Evolutionary conservation across 306 rosid species (phyloP).

Genomic region (Cucurbita pepo): DNA sequence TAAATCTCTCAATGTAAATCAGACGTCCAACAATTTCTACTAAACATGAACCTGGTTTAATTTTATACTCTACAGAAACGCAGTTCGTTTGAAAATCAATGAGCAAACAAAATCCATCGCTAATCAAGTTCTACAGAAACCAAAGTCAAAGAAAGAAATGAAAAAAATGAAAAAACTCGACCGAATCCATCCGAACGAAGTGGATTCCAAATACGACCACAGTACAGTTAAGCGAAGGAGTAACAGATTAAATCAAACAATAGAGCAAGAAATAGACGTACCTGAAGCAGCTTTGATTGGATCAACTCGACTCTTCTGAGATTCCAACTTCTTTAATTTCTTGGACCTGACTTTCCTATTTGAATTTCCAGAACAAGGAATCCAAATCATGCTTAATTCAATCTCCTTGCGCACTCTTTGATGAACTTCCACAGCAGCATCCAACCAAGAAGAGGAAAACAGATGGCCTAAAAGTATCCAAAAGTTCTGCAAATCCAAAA

Average conservation of each 20-base stretch:
- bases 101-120: background rate
- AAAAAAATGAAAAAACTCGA: background rate
- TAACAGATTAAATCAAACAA: background rate
- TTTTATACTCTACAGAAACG: background rate
- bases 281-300: conserved; percentile 37
- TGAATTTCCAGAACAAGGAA: conserved; percentile 68
- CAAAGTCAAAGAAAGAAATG: conserved; percentile 3
- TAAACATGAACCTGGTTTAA: background rate
- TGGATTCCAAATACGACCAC: background rate
- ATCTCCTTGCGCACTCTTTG: background rate
- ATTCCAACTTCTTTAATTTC: conserved; percentile 32
- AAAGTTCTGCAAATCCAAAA: background rate
- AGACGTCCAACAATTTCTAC: background rate
- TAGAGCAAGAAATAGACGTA: background rate
- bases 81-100: background rate
- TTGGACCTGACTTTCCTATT: conserved; percentile 30
- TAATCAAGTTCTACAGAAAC: background rate
- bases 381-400: conserved; percentile 53
- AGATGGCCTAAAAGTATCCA: background rate
- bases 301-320: conserved; percentile 26
- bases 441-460: background rate
- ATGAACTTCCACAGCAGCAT: conserved; percentile 3
- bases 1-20: background rate
- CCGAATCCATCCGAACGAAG: conserved; percentile 1
- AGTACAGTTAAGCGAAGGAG: background rate